Evolutionary conservation across 2,329 filamentous ascomycete genomes (phyloP).

Genomic region (Colletotrichum lini): DNA sequence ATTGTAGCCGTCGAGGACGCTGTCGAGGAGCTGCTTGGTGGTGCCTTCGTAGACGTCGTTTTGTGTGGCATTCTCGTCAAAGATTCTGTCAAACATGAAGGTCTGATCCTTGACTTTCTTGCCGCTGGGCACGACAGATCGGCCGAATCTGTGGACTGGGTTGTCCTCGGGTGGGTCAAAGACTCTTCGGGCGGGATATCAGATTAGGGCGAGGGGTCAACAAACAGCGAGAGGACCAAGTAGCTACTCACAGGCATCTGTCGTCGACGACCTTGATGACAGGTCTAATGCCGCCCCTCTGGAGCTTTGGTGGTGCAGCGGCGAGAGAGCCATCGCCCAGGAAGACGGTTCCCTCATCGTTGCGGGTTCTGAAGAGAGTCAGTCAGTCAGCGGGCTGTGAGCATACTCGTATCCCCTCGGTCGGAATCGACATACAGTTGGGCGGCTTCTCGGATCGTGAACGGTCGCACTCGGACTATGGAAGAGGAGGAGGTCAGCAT

Average conservation of each 20-base stretch:
- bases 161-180: slow-evolving; percentile 98
- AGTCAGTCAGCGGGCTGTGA: slow-evolving; percentile 29
- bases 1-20: slow-evolving; percentile 97
- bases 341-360: slow-evolving; percentile 90
- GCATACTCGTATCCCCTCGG: neutral
- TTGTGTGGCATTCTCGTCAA: slow-evolving; percentile 95
- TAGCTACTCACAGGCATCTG: slow-evolving; percentile 84
- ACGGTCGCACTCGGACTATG: slow-evolving; percentile 78
- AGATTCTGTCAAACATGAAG: slow-evolving; percentile 96
- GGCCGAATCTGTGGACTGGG: slow-evolving; percentile 88
- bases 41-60: slow-evolving; percentile 96
- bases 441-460: slow-evolving; percentile 92
- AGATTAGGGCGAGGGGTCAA: slow-evolving; percentile 45
- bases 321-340: slow-evolving; percentile 97
- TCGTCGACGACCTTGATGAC: slow-evolving; percentile 98
- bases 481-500: slow-evolving; percentile 3
- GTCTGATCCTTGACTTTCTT: slow-evolving; percentile 98
- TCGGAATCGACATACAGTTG: slow-evolving; percentile 73
- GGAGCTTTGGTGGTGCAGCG: slow-evolving; percentile 87
- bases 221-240: neutral
- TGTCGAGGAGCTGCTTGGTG: slow-evolving; percentile 90
- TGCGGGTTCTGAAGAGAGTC: slow-evolving; percentile 54
- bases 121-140: slow-evolving; percentile 84
- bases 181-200: slow-evolving; percentile 70
- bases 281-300: slow-evolving; percentile 87